Evolutionary conservation across 1,284 basidiomycete species (phyloP).

Genomic region (Cutaneotrichosporon arboriforme): DNA sequence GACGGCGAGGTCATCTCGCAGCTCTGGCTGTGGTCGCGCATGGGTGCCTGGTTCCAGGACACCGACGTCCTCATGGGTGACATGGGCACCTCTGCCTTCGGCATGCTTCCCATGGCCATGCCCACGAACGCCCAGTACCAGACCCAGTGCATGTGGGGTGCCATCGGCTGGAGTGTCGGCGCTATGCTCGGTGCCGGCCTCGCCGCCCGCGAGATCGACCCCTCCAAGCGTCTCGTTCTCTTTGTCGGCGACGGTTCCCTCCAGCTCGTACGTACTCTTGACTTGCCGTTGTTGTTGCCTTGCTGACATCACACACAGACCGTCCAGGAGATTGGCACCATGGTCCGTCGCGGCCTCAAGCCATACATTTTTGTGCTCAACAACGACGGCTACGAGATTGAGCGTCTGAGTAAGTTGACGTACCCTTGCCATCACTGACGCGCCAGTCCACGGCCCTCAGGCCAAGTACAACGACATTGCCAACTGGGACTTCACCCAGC

Average conservation of each 20-base stretch:
- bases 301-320: conserved; percentile 21
- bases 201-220: conserved; percentile 63
- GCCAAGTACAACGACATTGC: conserved; percentile 50
- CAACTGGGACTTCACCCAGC: conserved; percentile 46
- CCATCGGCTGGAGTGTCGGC: conserved; percentile 55
- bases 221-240: conserved; percentile 63
- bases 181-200: conserved; percentile 49
- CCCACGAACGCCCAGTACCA: conserved; percentile 55
- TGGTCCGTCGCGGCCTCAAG: conserved; percentile 48
- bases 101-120: conserved; percentile 67
- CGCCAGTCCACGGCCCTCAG: conserved; percentile 41
- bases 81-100: conserved; percentile 64
- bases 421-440: conserved; percentile 24
- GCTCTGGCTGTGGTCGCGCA: conserved; percentile 77
- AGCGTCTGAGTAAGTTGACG: conserved; percentile 67
- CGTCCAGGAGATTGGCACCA: conserved; percentile 52
- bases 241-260: conserved; percentile 66
- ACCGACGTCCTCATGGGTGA: conserved; percentile 62
- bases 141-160: conserved; percentile 55
- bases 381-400: conserved; percentile 85
- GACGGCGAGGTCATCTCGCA: conserved; percentile 57
- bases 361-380: conserved; percentile 62
- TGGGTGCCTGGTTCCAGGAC: conserved; percentile 69
- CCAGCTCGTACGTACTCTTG: conserved; percentile 51
- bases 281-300: not conserved